These are phyloP conservation scores for Aspergillus heteromorphus DNA, from an alignment of 495 filamentous ascomycete species.

Conservation along the genomic window DNA sequence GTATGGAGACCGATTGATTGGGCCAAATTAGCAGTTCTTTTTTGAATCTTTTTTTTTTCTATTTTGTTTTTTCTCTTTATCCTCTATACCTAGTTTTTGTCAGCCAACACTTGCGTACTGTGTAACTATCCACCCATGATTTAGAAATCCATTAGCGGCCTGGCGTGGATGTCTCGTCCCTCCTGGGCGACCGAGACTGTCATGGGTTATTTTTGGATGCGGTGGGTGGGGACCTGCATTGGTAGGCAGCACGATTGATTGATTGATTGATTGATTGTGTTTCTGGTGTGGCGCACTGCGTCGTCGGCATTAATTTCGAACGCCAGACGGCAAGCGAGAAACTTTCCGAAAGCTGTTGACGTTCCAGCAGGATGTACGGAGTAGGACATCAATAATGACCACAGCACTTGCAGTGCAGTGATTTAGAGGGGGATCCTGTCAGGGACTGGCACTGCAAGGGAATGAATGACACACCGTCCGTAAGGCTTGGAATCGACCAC, in stretches of 20 bases:
- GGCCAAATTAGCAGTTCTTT: neutral
- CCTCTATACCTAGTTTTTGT: neutral
- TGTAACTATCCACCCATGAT: constrained; percentile 4
- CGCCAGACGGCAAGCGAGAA: neutral
- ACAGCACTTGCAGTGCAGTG: no score
- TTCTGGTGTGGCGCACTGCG: neutral
- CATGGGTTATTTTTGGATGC: constrained; percentile 13
- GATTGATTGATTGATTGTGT: neutral
- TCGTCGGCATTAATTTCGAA: neutral
- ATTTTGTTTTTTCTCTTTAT: neutral
- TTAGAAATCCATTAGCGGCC: constrained; percentile 3
- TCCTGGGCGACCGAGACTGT: neutral
- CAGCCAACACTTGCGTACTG: neutral
- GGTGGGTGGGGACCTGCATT: constrained; percentile 4
- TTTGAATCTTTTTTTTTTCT: neutral
- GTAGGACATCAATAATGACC: neutral
- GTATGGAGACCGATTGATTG: constrained; percentile 46
- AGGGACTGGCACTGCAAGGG: neutral
- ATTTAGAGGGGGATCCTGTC: neutral
- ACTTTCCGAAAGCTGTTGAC: no score
- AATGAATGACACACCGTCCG: neutral
- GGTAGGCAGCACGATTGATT: constrained; percentile 14
- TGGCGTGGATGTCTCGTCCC: neutral
- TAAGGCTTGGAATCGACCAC: constrained; percentile 12
- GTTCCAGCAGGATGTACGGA: neutral